Conservation (phyloP, 495 filamentous ascomycete species). For the Xylaria flabelliformis region DNA sequence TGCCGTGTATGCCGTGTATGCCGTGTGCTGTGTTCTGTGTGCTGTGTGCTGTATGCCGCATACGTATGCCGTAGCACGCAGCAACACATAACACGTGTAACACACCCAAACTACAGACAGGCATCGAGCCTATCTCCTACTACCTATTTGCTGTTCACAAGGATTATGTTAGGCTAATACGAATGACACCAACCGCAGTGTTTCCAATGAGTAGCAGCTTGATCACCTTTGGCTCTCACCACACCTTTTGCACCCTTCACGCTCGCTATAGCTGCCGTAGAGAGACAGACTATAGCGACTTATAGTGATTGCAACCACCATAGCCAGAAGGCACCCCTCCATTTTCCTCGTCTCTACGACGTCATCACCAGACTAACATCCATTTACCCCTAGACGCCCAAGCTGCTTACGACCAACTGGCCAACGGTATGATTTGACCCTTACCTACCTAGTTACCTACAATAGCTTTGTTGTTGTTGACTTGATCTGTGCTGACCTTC, state of each 20-base stretch:
- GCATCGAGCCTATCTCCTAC: background rate
- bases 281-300: background rate
- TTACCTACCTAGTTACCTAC: background rate
- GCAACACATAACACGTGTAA: background rate
- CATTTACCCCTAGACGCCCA: slow-evolving; percentile 45
- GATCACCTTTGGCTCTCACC: background rate
- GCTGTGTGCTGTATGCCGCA: background rate
- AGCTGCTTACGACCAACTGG: slow-evolving; percentile 48
- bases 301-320: background rate
- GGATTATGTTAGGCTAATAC: slow-evolving; percentile 40
- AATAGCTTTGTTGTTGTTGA: background rate
- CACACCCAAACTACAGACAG: background rate
- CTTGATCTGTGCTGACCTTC: slow-evolving; percentile 33
- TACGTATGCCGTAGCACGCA: slow-evolving; percentile 1
- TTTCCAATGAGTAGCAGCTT: slow-evolving; percentile 37
- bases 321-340: slow-evolving; percentile 15
- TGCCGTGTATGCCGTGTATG: too few species aligned
- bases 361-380: slow-evolving; percentile 35
- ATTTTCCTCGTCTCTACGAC: slow-evolving; percentile 25
- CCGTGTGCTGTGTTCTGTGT: background rate
- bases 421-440: slow-evolving; percentile 45
- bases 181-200: slow-evolving; percentile 29
- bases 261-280: background rate
- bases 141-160: slow-evolving; percentile 15
- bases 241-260: background rate